These are phyloP conservation scores for Opeltia flavorubescens DNA, from an alignment of 495 filamentous ascomycete genomes.

Conservation along the genomic window DNA sequence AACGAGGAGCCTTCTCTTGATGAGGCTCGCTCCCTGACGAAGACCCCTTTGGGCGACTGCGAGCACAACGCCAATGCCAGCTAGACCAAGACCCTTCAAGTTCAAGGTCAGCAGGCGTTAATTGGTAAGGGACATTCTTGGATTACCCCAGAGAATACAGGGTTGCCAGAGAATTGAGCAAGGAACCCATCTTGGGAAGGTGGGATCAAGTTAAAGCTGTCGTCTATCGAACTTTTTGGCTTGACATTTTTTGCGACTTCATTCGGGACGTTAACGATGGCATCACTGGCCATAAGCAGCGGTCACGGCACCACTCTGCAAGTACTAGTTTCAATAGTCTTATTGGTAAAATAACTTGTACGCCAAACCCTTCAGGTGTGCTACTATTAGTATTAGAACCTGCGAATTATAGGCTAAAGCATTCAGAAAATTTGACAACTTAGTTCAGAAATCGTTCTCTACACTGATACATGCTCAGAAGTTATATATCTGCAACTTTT, in stretches of 20 bases:
- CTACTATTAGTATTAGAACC: too few relatives aligned
- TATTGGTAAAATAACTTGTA: too few relatives aligned
- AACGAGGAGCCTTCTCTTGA: slow-evolving; percentile 78
- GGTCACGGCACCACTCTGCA: slow-evolving; percentile 8
- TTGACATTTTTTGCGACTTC: background rate
- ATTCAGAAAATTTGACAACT: too few relatives aligned
- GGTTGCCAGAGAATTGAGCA: slow-evolving; percentile 46
- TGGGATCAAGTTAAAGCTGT: background rate
- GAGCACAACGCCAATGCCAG: slow-evolving; percentile 63
- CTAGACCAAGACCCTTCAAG: slow-evolving; percentile 64
- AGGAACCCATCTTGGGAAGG: slow-evolving; percentile 24
- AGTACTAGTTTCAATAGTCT: too few relatives aligned
- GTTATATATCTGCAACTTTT: too few relatives aligned
- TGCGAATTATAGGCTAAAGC: too few relatives aligned
- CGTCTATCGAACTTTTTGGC: slow-evolving; percentile 3
- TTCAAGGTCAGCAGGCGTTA: slow-evolving; percentile 3
- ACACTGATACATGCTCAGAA: too few relatives aligned
- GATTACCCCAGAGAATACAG: slow-evolving; percentile 53
- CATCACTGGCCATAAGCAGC: slow-evolving; percentile 7
- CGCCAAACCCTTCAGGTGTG: too few relatives aligned
- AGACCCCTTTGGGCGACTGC: slow-evolving; percentile 61
- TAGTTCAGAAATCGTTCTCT: too few relatives aligned
- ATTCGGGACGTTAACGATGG: background rate
- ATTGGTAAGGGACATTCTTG: background rate
- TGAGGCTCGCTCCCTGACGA: slow-evolving; percentile 50